These are phyloP conservation scores for Spirogloea muscicola DNA, from an alignment of 139 green algal species.

Conservation along the genomic window DNA sequence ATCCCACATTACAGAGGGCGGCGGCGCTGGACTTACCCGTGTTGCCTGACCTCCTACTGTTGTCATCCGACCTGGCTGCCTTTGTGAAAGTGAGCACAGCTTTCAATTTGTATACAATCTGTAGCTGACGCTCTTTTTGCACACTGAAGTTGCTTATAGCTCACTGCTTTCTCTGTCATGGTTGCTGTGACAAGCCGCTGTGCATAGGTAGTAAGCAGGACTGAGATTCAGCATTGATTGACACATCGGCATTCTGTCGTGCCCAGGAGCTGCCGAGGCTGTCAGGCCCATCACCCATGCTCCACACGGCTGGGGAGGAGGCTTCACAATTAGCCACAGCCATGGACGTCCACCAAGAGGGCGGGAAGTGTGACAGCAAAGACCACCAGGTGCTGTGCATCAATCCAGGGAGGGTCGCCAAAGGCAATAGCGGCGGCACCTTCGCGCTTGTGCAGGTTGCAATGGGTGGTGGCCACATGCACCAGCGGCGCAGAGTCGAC, in stretches of 20 bases:
- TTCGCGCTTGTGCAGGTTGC: no score
- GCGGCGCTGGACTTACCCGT: constrained; percentile 57
- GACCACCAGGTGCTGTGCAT: not conserved
- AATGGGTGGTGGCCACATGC: no score
- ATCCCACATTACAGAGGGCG: constrained; percentile 58
- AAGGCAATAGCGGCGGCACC: constrained; percentile 11
- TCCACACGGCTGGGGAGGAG: no score
- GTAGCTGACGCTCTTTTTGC: no score
- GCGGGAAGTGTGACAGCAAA: not conserved
- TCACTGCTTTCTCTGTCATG: no score
- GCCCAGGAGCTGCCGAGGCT: no score
- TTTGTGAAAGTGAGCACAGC: constrained; percentile 84
- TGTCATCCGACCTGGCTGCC: constrained; percentile 83
- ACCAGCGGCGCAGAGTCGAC: no score
- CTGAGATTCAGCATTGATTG: not conserved
- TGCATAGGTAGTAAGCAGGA: not conserved
- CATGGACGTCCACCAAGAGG: not conserved
- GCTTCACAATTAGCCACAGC: not conserved
- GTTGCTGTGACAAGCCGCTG: no score
- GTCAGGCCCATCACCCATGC: no score
- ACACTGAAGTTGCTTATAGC: no score
- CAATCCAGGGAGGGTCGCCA: constrained; percentile 12
- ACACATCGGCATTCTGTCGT: not conserved
- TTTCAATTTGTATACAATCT: not conserved
- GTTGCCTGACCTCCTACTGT: constrained; percentile 79